Evolutionary conservation across 164 flowering plant species (phyloP).

Genomic region (Magnolia changhungtana): DNA sequence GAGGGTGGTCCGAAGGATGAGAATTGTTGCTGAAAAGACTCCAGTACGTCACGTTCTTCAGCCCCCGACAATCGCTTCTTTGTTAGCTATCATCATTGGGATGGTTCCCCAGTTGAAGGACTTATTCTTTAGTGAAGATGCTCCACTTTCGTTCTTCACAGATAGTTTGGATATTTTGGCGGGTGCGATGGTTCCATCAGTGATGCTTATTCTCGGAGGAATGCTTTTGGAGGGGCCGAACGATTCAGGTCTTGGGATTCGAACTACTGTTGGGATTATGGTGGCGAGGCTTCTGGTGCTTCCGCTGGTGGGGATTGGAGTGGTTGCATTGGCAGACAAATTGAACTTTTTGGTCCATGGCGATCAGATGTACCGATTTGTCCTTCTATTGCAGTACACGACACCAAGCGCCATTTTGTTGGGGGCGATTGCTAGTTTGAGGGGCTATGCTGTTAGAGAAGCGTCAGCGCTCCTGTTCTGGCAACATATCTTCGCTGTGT

Average conservation of each 20-base stretch:
- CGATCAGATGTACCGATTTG: slow-evolving; percentile 71
- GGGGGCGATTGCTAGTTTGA: slow-evolving; percentile 90
- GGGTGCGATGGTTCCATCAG: slow-evolving; percentile 64
- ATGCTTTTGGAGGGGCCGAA: slow-evolving; percentile 72
- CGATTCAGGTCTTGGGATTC: slow-evolving; percentile 50
- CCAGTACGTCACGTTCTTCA: slow-evolving; percentile 74
- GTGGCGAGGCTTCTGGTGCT: slow-evolving; percentile 75
- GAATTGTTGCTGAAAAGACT: slow-evolving; percentile 81
- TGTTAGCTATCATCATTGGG: slow-evolving; percentile 68
- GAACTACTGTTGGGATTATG: slow-evolving; percentile 55
- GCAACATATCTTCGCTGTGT: slow-evolving; percentile 76
- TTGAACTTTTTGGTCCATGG: slow-evolving; percentile 38
- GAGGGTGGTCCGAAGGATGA: slow-evolving; percentile 61
- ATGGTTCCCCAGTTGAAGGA: slow-evolving; percentile 60
- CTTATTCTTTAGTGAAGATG: slow-evolving; percentile 63
- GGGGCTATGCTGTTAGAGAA: slow-evolving; percentile 86
- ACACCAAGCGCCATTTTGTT: slow-evolving; percentile 86
- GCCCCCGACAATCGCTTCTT: slow-evolving; percentile 86
- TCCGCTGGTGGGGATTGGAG: slow-evolving; percentile 72
- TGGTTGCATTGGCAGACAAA: slow-evolving; percentile 54
- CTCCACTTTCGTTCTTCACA: slow-evolving; percentile 65
- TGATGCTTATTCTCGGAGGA: slow-evolving; percentile 74
- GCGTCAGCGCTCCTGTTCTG: slow-evolving; percentile 92
- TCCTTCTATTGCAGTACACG: slow-evolving; percentile 76
- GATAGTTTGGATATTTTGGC: slow-evolving; percentile 62